Base-by-base conservation (phyloP, 805 yeast species). In the Pichia deserticola region DNA sequence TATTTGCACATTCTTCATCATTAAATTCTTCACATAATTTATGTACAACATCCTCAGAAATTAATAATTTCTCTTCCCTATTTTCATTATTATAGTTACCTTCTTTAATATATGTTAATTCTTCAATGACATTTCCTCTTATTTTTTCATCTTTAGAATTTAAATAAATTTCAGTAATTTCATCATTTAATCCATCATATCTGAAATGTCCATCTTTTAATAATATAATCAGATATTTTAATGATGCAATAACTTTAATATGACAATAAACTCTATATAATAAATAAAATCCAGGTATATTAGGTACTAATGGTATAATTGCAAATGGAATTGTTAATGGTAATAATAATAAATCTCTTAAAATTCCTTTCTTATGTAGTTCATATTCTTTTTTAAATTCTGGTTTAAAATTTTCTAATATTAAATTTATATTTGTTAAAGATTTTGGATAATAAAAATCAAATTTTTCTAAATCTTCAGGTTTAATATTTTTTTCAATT, bases 241-340 rank as follows among this genome's bases (percentile, higher is more conserved):
- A 85, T 0, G 97, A 97, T 40, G 78, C 63, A 53, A 76, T 70
- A 0, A 96, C 96, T 58, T 84, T 85, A 61, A 82, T 74, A 63
- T 92, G 88, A 62, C 96, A 88, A 68, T 89, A 90, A 20, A 85
- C 74, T 53, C 98, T 73, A 62, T 85, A 90, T 3, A 85, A 73
- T 40, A 90, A 66, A 60, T 89, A 92, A 60, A 92, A 85, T 0
- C 96, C 96, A 0, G 98, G 98, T 25, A 90, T 78, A 59, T 90
- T 90, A 25, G 98, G 98, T 4, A 89, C 64, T n/a, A 90, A 73
- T 0, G 98, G 98, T 0, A 92, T 61, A 40, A 89, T 57, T 0
- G 88, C 89, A 40, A 90, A 64, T 2, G 98, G 98, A 3, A 88
- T 57, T 0, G 95, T 81, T 42, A 90, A 54, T 2, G 97, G 97